A percentile compares a stretch with the other conserved stretches of the same genome.
These are phyloP conservation scores for Mortierella claussenii DNA, from an alignment of 192 early-diverging fungal genomes.

Conservation along the genomic window DNA sequence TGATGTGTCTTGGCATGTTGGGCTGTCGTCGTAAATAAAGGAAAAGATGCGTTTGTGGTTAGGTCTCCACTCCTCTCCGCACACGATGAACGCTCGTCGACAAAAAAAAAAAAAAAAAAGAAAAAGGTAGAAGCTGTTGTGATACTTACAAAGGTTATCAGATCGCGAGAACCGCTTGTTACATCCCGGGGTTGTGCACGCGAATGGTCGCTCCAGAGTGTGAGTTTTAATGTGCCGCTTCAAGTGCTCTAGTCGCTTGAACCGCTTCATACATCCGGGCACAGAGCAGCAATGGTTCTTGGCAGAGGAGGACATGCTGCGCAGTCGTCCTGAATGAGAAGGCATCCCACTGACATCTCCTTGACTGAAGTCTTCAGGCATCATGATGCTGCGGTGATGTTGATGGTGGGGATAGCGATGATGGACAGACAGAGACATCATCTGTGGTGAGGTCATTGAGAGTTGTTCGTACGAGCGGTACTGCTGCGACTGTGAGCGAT, in stretches of 20 bases:
- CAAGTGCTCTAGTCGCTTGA: constrained; percentile 84
- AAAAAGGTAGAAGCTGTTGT: background rate
- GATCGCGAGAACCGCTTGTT: constrained; percentile 83
- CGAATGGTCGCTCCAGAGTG: constrained; percentile 76
- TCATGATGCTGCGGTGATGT: too few species aligned
- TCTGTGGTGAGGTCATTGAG: constrained; percentile 2
- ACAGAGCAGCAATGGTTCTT: constrained; percentile 52
- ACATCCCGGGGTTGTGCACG: constrained; percentile 74
- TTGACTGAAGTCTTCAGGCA: too few species aligned
- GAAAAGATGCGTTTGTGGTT: background rate
- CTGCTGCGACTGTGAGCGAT: constrained; percentile 15
- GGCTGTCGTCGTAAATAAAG: constrained; percentile 20
- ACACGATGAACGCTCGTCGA: too few species aligned
- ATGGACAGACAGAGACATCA: too few species aligned
- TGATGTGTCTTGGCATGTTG: constrained; percentile 53
- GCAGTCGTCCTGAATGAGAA: background rate
- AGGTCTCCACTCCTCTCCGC: background rate
- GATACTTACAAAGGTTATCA: constrained; percentile 68
- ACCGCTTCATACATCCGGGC: constrained; percentile 60
- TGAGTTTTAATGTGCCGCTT: constrained; percentile 85
- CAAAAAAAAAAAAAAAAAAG: background rate
- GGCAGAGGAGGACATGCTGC: constrained; percentile 16
- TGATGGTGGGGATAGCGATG: too few species aligned
- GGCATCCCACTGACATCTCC: background rate
- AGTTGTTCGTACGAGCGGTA: background rate